Conservation (phyloP, 1,284 basidiomycete species). For the Leccinum griseonigrum region DNA sequence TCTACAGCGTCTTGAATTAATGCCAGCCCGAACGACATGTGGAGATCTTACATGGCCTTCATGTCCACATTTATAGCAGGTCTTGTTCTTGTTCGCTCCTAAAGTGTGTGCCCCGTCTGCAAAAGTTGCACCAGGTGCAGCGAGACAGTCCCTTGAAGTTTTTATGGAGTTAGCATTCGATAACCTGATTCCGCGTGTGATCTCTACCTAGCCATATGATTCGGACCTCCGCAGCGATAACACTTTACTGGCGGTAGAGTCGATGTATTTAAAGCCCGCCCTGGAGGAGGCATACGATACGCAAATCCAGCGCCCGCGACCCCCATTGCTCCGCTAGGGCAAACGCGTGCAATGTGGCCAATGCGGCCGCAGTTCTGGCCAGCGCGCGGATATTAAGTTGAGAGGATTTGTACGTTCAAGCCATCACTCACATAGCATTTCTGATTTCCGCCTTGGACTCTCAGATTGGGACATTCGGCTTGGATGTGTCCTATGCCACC, state of each 20-base stretch:
- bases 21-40: not conserved
- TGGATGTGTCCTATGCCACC: conserved; percentile 75
- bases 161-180: conserved; percentile 7
- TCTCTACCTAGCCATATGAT: conserved; percentile 73
- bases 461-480: conserved; percentile 84
- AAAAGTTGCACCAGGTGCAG: conserved; percentile 57
- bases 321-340: conserved; percentile 50
- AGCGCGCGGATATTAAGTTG: conserved; percentile 10
- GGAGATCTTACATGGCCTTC: conserved; percentile 69
- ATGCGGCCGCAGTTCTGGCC: conserved; percentile 72
- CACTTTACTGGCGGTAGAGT: conserved; percentile 78
- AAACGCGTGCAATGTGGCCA: conserved; percentile 77
- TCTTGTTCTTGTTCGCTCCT: conserved; percentile 61
- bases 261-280: conserved; percentile 71
- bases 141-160: conserved; percentile 70
- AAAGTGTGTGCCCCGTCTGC: conserved; percentile 44
- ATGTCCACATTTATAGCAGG: conserved; percentile 83
- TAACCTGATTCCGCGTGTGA: not conserved
- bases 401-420: not conserved
- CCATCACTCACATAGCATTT: conserved; percentile 77
- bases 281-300: conserved; percentile 67
- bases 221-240: conserved; percentile 78
- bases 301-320: conserved; percentile 48
- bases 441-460: conserved; percentile 61
- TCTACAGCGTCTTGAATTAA: conserved; percentile 42